Evolutionary conservation across 306 rosid genomes (phyloP), one percentile per base, ranked within the genome.

Genomic region (Lupinus albus): DNA sequence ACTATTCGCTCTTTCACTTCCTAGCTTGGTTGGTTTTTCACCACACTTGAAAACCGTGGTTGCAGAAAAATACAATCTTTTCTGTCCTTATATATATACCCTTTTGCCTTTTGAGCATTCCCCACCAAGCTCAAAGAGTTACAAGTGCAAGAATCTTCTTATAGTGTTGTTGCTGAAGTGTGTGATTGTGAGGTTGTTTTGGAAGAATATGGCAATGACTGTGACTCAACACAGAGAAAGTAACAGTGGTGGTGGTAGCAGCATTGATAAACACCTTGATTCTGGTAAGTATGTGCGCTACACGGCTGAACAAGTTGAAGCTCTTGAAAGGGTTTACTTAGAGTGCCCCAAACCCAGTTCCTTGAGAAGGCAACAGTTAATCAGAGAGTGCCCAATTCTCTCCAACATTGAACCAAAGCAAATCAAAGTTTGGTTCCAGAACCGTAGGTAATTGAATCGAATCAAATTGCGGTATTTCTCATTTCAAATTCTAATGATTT

Each of bases 371-470:
- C 95, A 87, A 58, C 94, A 87, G 36, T 25, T 87, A 68, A 83
- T 87, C 67, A 84, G 90, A 8, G 94, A 87, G 47, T 87, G 90
- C 63, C 86, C 94, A 64, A 87, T 85, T 81, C 86, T 87, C 33
- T 70, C 85, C 6, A 83, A 83, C 78, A 81, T 87, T 67, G 94
- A 87, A 59, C 90, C 94, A 15, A 87, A 85, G 64, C 94, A 87
- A 87, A 87, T 87, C 85, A 87, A 87, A 64, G 94, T 87, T 64
- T 87, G 94, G 94, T 87, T 87, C 50, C 94, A 87, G 73, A 87
- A 87, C 75, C 88, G 94, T 52, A 85, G 94, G 93, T 84, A 70
- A 7, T 39, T 39, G 11, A 38, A 38, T 33, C 7, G 36, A 33
- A 33, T 33, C 8, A 1, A 33, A 33, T 33, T 4, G 8, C 6